Evolutionary conservation across 257 asterid species (phyloP).

Genomic region (Euphrasia confusa): DNA sequence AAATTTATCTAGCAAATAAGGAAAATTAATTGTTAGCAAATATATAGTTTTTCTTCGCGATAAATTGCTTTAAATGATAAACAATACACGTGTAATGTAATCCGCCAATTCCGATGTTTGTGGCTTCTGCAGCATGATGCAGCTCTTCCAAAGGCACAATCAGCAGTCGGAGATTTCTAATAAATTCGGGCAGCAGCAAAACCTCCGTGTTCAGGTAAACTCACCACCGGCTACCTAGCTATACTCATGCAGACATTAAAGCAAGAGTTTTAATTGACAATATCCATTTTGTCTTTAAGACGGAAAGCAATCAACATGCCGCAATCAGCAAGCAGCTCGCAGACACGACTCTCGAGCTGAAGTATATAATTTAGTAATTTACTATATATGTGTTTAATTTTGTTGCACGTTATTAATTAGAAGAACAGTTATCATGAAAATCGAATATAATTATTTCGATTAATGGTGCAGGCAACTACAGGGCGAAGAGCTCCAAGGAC

Average conservation of each 20-base stretch:
- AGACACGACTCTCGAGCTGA: conserved; percentile 47
- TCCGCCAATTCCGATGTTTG: too few relatives aligned
- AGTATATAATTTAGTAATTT: conserved; percentile 32
- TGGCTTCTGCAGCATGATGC: conserved; percentile 48
- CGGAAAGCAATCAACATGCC: conserved; percentile 32
- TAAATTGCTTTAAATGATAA: too few relatives aligned
- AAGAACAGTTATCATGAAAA: neutral
- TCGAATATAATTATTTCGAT: neutral
- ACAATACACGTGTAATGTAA: too few relatives aligned
- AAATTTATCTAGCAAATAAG: too few relatives aligned
- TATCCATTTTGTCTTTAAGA: neutral
- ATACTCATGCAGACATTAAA: neutral
- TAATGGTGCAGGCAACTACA: conserved; percentile 47
- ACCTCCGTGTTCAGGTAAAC: conserved; percentile 33
- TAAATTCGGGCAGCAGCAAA: conserved; percentile 27
- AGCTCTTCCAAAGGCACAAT: conserved; percentile 52
- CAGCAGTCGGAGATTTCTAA: conserved; percentile 35
- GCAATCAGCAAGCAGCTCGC: conserved; percentile 37
- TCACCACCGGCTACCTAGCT: neutral
- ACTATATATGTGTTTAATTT: neutral
- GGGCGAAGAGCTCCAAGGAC: conserved; percentile 76
- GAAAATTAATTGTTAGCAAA: too few relatives aligned
- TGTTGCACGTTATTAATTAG: neutral
- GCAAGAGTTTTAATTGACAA: too few relatives aligned
- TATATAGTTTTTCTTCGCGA: too few relatives aligned